These are phyloP conservation scores for Cystoisospora suis DNA, from an alignment of 169 alveolate species.

Conservation along the genomic window DNA sequence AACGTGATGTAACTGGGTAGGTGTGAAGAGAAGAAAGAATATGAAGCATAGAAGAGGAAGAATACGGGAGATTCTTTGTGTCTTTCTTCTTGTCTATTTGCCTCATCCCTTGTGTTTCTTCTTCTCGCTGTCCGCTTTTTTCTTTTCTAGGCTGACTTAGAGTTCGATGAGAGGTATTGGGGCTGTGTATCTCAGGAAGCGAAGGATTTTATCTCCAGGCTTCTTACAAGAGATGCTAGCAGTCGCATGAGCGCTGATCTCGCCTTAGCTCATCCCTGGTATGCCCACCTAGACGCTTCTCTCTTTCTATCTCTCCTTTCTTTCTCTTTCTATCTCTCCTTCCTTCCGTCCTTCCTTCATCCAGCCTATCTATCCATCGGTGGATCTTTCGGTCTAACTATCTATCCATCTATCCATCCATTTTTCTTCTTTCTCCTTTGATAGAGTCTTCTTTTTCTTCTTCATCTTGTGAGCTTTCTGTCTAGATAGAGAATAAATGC, in stretches of 20 bases:
- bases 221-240: constrained; percentile 61
- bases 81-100: not conserved
- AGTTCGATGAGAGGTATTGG: constrained; percentile 75
- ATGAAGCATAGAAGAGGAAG: too few relatives aligned
- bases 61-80: not conserved
- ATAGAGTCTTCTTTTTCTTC: not conserved
- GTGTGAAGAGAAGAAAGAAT: too few relatives aligned
- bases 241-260: constrained; percentile 66
- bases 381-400: not conserved
- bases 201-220: constrained; percentile 66
- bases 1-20: too few relatives aligned
- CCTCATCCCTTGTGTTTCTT: not conserved
- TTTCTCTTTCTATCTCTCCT: not conserved
- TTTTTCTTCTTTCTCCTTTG: not conserved
- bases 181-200: constrained; percentile 66
- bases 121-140: not conserved
- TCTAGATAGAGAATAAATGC: not conserved
- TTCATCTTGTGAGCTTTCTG: not conserved
- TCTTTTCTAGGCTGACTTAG: constrained; percentile 57
- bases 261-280: constrained; percentile 75
- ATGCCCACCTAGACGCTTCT: constrained; percentile 10
- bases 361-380: not conserved
- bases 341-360: not conserved
- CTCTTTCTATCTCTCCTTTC: not conserved
- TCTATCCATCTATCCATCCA: not conserved